A percentile compares a stretch with the other conserved stretches of the same genome.
These are phyloP conservation scores for Alliaria petiolata DNA, from an alignment of 345 rosid species.

Conservation along the genomic window DNA sequence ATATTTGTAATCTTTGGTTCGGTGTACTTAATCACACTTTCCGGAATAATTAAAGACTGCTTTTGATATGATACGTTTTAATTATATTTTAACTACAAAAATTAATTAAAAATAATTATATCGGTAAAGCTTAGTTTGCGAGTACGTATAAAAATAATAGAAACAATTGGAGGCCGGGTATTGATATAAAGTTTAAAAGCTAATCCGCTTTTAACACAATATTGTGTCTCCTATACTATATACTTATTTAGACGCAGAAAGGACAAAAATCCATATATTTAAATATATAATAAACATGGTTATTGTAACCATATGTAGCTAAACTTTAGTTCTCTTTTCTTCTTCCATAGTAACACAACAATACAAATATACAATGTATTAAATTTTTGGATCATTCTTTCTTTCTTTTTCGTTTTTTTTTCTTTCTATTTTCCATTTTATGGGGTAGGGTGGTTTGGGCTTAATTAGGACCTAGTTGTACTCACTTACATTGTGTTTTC, in stretches of 20 bases:
- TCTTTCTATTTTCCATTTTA: neutral
- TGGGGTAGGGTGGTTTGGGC: neutral
- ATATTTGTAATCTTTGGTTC: conserved; percentile 16
- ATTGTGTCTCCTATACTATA: neutral
- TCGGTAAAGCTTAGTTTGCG: conserved; percentile 9
- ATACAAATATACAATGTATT: neutral
- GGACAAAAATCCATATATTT: neutral
- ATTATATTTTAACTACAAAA: neutral
- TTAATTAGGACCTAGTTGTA: conserved; percentile 1
- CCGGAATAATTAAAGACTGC: neutral
- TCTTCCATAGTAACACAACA: neutral
- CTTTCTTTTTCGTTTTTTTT: neutral
- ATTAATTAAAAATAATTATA: neutral
- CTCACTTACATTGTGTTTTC: conserved; percentile 13
- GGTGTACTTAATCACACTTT: conserved; percentile 29
- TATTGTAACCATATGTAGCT: too few species aligned
- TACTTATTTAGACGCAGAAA: neutral
- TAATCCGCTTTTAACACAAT: neutral
- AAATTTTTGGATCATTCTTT: too few species aligned
- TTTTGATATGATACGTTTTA: conserved; percentile 16
- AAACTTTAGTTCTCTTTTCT: neutral
- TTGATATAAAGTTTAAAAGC: conserved; percentile 8
- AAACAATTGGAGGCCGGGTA: neutral
- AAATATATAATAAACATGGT: too few species aligned
- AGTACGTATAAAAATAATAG: neutral